These are phyloP conservation scores for Isoetes engelmannii DNA, from an alignment of 83 land plant species.

Conservation along the genomic window DNA sequence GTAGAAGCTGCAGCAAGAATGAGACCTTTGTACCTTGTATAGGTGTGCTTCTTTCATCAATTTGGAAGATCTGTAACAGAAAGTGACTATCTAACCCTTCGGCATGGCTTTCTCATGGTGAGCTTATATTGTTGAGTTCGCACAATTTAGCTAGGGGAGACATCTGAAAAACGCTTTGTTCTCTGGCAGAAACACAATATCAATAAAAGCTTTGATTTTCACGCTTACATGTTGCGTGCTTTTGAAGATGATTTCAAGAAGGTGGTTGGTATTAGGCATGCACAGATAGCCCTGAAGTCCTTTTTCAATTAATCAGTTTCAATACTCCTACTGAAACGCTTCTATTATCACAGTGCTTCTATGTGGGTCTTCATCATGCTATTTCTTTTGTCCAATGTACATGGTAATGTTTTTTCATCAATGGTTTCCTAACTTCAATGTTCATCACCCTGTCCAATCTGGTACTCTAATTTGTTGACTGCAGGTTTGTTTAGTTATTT, in stretches of 20 bases:
- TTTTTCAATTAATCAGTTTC: not conserved
- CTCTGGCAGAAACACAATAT: slow-evolving; percentile 44
- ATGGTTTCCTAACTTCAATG: not conserved
- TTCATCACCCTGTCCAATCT: not conserved
- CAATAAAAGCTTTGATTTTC: slow-evolving; percentile 47
- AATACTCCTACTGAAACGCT: not conserved
- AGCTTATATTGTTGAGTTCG: slow-evolving; percentile 3
- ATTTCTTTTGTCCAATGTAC: not conserved
- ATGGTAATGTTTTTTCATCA: not conserved
- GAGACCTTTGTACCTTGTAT: not conserved
- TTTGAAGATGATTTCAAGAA: slow-evolving; percentile 55
- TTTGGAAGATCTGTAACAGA: slow-evolving; percentile 43
- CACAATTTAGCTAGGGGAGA: not conserved
- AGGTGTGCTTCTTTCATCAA: slow-evolving; percentile 40
- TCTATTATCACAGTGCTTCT: not conserved
- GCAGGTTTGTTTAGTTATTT: slow-evolving; percentile 6
- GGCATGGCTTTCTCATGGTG: slow-evolving; percentile 47
- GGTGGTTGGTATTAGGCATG: slow-evolving; percentile 57
- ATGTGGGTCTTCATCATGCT: not conserved
- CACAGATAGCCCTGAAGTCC: not conserved
- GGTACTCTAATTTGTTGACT: not conserved
- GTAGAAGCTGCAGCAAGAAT: not conserved
- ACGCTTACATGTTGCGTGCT: slow-evolving; percentile 44
- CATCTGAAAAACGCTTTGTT: slow-evolving; percentile 2
- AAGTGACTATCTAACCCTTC: slow-evolving; percentile 38